phyloP scores from a whole-genome alignment of 2,329 filamentous ascomycete species.

The Aspergillus ochraceus region DNA sequence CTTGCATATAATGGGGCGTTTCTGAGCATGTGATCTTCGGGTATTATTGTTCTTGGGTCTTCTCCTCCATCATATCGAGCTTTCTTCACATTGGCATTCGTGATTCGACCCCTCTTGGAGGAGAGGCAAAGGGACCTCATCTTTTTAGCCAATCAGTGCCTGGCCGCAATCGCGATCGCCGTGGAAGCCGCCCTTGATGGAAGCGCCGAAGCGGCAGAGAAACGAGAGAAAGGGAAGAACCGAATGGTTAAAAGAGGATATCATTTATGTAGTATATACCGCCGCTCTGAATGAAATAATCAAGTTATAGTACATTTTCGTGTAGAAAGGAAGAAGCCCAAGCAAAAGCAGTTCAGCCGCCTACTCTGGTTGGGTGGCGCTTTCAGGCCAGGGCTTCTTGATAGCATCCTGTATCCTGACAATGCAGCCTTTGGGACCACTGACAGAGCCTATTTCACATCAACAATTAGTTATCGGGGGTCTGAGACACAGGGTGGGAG shows the following conservation, averaged over 20 bases:
- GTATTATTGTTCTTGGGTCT: neutral
- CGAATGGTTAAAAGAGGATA: slow-evolving; percentile 30
- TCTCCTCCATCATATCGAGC: neutral
- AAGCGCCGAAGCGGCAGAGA: neutral
- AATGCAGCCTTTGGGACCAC: slow-evolving; percentile 81
- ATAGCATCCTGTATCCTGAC: slow-evolving; percentile 87
- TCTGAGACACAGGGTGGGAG: neutral
- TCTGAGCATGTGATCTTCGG: neutral
- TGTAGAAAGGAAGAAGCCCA: neutral
- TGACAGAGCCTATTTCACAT: slow-evolving; percentile 61
- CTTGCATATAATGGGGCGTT: slow-evolving; percentile 1
- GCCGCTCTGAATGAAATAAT: slow-evolving; percentile 31
- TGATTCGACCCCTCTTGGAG: too few species aligned
- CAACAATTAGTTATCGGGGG: slow-evolving; percentile 5
- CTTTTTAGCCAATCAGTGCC: neutral
- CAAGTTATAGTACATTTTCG: slow-evolving; percentile 41
- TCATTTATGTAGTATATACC: slow-evolving; percentile 43
- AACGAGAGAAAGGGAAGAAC: neutral
- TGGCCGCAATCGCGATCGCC: neutral
- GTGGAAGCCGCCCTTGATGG: neutral
- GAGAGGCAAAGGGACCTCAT: too few species aligned
- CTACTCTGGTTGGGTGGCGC: slow-evolving; percentile 25
- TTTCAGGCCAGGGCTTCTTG: slow-evolving; percentile 74
- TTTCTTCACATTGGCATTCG: too few species aligned
- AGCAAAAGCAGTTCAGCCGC: neutral